A percentile compares a stretch with the other conserved stretches of the same genome.
Conservation (phyloP, 805 yeast species). For the Kuraishia capsulata region DNA sequence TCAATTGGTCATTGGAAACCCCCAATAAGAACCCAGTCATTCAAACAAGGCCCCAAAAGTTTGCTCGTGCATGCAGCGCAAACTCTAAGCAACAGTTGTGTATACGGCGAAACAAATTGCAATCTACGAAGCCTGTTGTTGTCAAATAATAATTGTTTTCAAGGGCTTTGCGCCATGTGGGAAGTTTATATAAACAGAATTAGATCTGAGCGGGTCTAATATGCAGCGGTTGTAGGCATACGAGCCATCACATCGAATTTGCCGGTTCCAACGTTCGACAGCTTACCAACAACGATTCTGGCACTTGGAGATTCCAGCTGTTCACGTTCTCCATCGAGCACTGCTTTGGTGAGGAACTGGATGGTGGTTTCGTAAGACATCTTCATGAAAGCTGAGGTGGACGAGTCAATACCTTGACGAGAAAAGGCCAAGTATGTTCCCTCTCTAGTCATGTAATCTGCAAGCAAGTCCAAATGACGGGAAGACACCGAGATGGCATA, state of each 20-base stretch:
- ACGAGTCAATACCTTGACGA: conserved; percentile 95
- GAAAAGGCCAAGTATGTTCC: conserved; percentile 95
- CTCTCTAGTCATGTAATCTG: conserved; percentile 99
- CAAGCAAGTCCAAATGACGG: conserved; percentile 94
- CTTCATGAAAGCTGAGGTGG: conserved; percentile 94
- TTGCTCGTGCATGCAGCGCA: no score
- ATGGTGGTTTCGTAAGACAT: conserved; percentile 99
- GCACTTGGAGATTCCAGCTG: conserved; percentile 88
- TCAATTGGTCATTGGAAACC: no score
- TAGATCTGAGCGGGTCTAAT: no score
- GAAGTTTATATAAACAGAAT: no score
- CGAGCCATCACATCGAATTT: conserved; percentile 71
- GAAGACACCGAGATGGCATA: conserved; percentile 90
- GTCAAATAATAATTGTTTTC: no score
- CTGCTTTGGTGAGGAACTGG: conserved; percentile 94
- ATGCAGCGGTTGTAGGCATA: no score
- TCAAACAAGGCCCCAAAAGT: no score
- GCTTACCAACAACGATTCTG: conserved; percentile 83
- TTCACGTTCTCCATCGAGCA: conserved; percentile 84
- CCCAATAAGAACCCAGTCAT: no score
- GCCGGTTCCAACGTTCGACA: conserved; percentile 92
- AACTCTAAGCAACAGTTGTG: no score
- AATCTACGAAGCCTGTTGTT: no score
- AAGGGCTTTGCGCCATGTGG: no score
- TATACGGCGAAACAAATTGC: no score